Evolutionary conservation across 1,284 basidiomycete genomes (phyloP).

Genomic region (Lentinus polychrous): DNA sequence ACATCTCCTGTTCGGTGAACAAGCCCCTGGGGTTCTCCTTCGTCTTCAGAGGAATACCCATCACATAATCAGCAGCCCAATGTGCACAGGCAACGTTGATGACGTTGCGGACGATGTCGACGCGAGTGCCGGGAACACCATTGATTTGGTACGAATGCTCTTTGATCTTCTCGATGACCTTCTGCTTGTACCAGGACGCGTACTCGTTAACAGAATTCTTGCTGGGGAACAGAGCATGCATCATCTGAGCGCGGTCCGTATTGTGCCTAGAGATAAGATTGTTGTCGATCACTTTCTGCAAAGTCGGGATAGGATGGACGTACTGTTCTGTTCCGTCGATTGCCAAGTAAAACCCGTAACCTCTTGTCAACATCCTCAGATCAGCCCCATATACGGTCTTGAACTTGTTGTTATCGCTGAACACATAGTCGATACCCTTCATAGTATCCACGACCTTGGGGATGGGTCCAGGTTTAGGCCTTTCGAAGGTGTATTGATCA

Average conservation of each 20-base stretch:
- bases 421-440: constrained; percentile 34
- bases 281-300: background rate
- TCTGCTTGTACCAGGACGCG: constrained; percentile 30
- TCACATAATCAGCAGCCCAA: constrained; percentile 56
- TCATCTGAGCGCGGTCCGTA: constrained; percentile 13
- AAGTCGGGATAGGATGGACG: constrained; percentile 4
- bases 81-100: constrained; percentile 60
- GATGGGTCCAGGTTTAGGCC: constrained; percentile 31
- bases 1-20: constrained; percentile 43
- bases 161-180: constrained; percentile 32
- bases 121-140: constrained; percentile 28
- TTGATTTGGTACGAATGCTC: constrained; percentile 28
- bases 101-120: constrained; percentile 72
- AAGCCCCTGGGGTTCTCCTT: constrained; percentile 36
- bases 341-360: constrained; percentile 27
- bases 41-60: constrained; percentile 59
- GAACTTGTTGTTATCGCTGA: constrained; percentile 33
- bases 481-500: constrained; percentile 45
- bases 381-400: constrained; percentile 25
- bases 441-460: constrained; percentile 37
- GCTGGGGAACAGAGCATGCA: constrained; percentile 19
- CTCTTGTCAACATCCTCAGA: constrained; percentile 16
- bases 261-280: constrained; percentile 5
- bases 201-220: constrained; percentile 18
- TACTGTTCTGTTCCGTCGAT: constrained; percentile 26